Evolutionary conservation across 2,329 filamentous ascomycete species (phyloP), one percentile per base, ranked within the genome.

Genomic region (Cladosporium halotolerans): DNA sequence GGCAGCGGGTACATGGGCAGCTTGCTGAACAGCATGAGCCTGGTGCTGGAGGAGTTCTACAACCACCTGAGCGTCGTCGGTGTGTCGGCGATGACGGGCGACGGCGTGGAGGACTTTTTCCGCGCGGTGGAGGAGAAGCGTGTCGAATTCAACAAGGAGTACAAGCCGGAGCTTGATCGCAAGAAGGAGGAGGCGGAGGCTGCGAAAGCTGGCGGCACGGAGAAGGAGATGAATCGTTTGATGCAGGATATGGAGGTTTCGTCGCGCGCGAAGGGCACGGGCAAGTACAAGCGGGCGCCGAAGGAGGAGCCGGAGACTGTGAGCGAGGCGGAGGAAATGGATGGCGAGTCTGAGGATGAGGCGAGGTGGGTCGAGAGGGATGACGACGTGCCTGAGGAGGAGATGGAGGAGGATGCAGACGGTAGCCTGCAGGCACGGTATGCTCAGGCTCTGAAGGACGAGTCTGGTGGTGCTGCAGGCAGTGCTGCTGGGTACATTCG

Each of bases 11-110:
- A 99, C 74, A 97, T 99, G 93, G 86, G 88, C 52, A 95, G 88
- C 60, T 74, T 97, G 52, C 79, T 99, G 49, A 97, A 96, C 77
- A 96, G 89, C 66, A 99, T 99, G 93, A 96, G 89, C 66, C 76
- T 97, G 57, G 89, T 99, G 80, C 77, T 99, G 33, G 93, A 99
- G 65, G 93, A 99, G 69, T 99, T 99, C 67, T 99, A 99, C 71
- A 85, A 89, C 38, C 90, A 97, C 66, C 76, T 99, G 33, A 95
- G 83, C 65, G 88, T 99, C 8, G 92, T 99, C 0, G 90, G 86
- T 0, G 95, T 99, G 10, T 95, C 89, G 61, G 88, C 90, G 7
- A 92, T 96, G 82, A 89, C 92, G 0, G 93, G 93, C 18, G 85
- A 88, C 0, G 95, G 93, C 3, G 82, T 99, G 32, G 87, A 95